Evolutionary conservation across 345 rosid species (phyloP).

Genomic region (Raphanus raphanistrum): DNA sequence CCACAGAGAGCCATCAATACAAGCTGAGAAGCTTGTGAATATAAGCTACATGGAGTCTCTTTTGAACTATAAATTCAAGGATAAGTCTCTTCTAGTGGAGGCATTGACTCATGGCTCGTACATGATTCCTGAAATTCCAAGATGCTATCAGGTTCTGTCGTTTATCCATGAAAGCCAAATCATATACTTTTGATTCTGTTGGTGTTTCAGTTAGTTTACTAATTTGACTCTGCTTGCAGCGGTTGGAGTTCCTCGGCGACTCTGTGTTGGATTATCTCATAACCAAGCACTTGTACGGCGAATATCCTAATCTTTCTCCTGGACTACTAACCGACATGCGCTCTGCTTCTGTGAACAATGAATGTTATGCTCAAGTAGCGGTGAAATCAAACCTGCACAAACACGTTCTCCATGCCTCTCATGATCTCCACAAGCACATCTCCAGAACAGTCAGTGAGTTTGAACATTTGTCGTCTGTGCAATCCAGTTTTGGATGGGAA

Average conservation of each 20-base stretch:
- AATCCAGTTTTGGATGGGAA: conserved; percentile 76
- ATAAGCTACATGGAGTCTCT: conserved; percentile 50
- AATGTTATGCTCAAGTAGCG: conserved; percentile 66
- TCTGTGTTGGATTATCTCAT: conserved; percentile 77
- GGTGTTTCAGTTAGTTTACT: not conserved
- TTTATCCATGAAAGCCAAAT: conserved; percentile 2
- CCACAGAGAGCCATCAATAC: conserved; percentile 34
- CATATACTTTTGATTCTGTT: not conserved
- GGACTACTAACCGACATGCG: conserved; percentile 85
- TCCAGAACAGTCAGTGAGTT: conserved; percentile 34
- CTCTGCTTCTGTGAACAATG: conserved; percentile 93
- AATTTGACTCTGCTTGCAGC: conserved; percentile 46
- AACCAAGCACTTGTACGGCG: conserved; percentile 54
- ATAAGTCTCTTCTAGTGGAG: conserved; percentile 72
- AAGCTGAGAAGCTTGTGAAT: conserved; percentile 51
- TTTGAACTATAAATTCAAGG: conserved; percentile 56
- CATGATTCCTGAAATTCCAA: conserved; percentile 84
- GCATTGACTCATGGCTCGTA: conserved; percentile 94
- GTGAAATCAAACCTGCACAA: conserved; percentile 61
- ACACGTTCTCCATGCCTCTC: conserved; percentile 71
- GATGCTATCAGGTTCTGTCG: conserved; percentile 76
- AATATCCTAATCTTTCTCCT: conserved; percentile 70
- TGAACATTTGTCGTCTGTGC: conserved; percentile 32
- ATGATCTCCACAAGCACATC: conserved; percentile 61
- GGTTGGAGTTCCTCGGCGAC: conserved; percentile 95